Evolutionary conservation across 352 stramenopile species (phyloP), one percentile per base, ranked within the genome.

Genomic region (Phytophthora fragariae): DNA sequence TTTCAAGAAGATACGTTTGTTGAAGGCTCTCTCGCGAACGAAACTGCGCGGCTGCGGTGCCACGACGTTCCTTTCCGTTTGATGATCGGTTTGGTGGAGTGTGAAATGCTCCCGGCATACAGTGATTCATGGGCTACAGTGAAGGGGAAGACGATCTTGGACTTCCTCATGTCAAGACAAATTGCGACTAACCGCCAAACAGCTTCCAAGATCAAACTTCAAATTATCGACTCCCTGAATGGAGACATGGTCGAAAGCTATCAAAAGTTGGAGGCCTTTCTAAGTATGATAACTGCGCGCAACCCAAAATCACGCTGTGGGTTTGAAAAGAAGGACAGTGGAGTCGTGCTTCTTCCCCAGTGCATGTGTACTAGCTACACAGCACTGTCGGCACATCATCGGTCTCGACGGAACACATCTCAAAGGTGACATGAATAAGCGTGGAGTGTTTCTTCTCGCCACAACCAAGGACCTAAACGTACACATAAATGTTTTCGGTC

Each of bases 91-190:
- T 15, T 41, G 9, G 1, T 60, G 10, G 61, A 54, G 31, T 4
- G 50, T 10, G 61, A 68, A 39, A 68, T 68, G 61, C 50, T 67
- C 19, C 49, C 60, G 0, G 35, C 47, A 0, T 67, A 68, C 50
- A 68, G 61, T 10, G 50, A 49, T 6, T 27, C 29, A 8, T 68
- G 61, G 61, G n/a, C 12, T 31, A 33, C 44, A 2, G 61, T 60
- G 5, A 68, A 37, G 7, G 61, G 49, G 1, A 68, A 60, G 21
- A 19, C 61, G 0, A 60, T 68, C 41, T 5, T 60, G 2, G 50
- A 61, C 14, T 60, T 59, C 8, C 15, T 56, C n/a, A 37, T n/a
- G 41, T 52, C 57, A 7, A 64, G 55, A 39, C 33, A 39, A 5
- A 39, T 39, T 39, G 10, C 33, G 1, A 39, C 33, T 9, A 39